These are phyloP conservation scores for Lichtheimia ornata DNA, from an alignment of 371 early-diverging fungal species.

Conservation along the genomic window DNA sequence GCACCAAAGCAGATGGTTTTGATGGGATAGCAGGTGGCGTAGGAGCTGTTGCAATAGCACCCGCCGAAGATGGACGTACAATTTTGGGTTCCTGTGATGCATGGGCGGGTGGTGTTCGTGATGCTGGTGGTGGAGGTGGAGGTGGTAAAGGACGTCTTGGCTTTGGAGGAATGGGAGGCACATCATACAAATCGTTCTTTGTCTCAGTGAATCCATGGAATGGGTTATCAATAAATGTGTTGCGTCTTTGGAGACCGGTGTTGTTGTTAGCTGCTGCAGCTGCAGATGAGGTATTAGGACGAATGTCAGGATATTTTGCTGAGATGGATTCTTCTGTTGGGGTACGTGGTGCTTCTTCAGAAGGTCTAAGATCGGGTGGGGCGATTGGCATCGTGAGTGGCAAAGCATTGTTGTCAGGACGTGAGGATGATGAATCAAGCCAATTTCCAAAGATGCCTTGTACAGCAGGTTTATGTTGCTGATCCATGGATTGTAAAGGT, in stretches of 20 bases:
- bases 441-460: conserved; percentile 26
- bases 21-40: conserved; percentile 13
- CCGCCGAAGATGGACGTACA: conserved; percentile 14
- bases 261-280: conserved; percentile 2
- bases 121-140: conserved; percentile 10
- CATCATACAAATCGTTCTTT: conserved; percentile 18
- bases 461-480: conserved; percentile 16
- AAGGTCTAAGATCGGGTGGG: neutral
- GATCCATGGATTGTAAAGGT: conserved; percentile 19
- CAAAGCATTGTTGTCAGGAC: neutral
- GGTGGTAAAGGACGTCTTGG: conserved; percentile 23
- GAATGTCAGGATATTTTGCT: conserved; percentile 19
- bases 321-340: conserved; percentile 21
- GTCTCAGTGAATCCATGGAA: conserved; percentile 57
- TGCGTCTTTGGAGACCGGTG: conserved; percentile 33
- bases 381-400: conserved; percentile 13
- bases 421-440: neutral
- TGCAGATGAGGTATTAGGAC: conserved; percentile 15
- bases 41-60: neutral
- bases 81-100: neutral
- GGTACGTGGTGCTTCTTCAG: conserved; percentile 9
- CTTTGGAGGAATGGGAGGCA: conserved; percentile 27
- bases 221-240: conserved; percentile 65
- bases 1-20: conserved; percentile 14
- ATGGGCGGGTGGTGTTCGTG: neutral